Conservation (phyloP, 164 flowering plant genomes). For the Magnolia kwangsiensis region DNA sequence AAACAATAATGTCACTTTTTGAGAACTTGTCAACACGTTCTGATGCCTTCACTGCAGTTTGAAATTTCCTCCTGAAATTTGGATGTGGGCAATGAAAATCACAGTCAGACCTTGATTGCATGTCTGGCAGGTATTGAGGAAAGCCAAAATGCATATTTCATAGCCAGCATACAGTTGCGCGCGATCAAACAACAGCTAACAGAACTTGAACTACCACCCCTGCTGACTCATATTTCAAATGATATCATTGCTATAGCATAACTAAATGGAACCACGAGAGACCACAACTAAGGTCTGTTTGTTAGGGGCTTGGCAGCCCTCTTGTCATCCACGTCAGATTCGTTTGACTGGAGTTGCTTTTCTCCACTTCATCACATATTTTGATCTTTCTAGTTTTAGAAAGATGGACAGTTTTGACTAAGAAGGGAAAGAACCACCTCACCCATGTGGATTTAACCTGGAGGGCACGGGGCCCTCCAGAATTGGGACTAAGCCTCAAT, state of each 20-base stretch:
- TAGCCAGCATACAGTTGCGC: background rate
- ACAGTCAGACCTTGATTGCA: background rate
- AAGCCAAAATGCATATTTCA: background rate
- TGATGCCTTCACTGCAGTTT: constrained; percentile 59
- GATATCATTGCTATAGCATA: background rate
- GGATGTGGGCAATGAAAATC: background rate
- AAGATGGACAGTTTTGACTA: too few relatives aligned
- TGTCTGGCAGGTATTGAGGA: background rate
- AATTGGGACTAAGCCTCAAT: too few relatives aligned
- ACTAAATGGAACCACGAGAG: background rate
- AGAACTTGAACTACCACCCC: background rate
- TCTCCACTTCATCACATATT: too few relatives aligned
- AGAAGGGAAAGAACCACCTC: too few relatives aligned
- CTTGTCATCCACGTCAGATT: too few relatives aligned
- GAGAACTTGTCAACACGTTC: constrained; percentile 91
- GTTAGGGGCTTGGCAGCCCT: too few relatives aligned
- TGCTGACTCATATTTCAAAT: too few relatives aligned
- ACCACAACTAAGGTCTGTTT: background rate
- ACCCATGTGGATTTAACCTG: too few relatives aligned
- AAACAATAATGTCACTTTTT: constrained; percentile 84
- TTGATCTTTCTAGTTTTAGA: too few relatives aligned
- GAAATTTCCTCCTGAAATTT: constrained; percentile 55
- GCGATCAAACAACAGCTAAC: background rate
- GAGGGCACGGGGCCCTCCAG: too few relatives aligned
- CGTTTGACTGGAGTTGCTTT: too few relatives aligned